A percentile compares a stretch with the other conserved stretches of the same genome.
Conservation (phyloP, 345 rosid genomes). For the Melaleuca alternifolia region DNA sequence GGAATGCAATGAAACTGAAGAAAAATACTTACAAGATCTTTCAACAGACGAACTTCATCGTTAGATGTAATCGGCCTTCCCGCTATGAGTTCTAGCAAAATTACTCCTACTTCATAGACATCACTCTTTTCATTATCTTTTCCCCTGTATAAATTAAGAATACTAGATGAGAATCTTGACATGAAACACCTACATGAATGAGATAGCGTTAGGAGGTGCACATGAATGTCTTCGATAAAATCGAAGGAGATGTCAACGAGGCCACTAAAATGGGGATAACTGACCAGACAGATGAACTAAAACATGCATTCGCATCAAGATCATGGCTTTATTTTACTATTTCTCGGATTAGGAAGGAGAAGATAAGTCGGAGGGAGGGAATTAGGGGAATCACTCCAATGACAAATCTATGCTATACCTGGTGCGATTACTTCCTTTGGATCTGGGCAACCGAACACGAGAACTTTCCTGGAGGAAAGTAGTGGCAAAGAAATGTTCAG, state of each 20-base stretch:
- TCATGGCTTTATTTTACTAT: background rate
- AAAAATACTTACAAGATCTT: constrained; percentile 37
- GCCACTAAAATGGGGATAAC: background rate
- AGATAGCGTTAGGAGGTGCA: background rate
- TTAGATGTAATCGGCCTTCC: constrained; percentile 37
- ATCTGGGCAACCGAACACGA: background rate
- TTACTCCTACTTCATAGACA: constrained; percentile 42
- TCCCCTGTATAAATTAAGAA: constrained; percentile 11
- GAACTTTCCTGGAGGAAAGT: background rate
- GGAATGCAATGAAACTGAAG: background rate
- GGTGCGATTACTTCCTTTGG: background rate
- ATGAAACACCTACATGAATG: background rate
- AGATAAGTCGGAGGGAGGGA: background rate
- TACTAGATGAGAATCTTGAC: background rate
- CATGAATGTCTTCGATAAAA: background rate
- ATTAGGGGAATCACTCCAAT: background rate
- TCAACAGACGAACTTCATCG: constrained; percentile 20
- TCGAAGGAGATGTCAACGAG: background rate
- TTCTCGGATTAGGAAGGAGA: background rate
- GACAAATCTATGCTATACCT: background rate
- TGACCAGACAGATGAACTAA: background rate
- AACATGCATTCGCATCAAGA: background rate
- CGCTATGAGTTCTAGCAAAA: constrained; percentile 40
- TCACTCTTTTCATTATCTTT: constrained; percentile 24
- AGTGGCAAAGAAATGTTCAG: background rate